Percentiles rank a stretch among this genome's conserved stretches.
Conservation (phyloP, 192 early-diverging fungal genomes). For the Coemansia sp. region DNA sequence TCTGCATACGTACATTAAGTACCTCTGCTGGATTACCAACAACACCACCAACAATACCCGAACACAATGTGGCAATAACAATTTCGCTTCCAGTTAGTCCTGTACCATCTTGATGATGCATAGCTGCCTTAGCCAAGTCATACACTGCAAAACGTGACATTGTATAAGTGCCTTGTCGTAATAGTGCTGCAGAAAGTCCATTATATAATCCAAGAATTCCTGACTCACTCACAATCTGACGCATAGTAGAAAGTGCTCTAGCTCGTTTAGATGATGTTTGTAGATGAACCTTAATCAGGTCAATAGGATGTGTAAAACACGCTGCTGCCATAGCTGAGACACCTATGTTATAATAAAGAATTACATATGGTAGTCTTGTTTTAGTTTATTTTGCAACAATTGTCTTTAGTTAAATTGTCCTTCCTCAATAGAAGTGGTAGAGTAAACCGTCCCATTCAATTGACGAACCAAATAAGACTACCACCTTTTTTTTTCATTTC, state of each 20-base stretch:
- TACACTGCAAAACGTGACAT: constrained; percentile 78
- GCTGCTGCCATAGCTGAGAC: constrained; percentile 52
- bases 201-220: constrained; percentile 79
- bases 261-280: constrained; percentile 67
- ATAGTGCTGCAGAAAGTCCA: constrained; percentile 70
- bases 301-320: constrained; percentile 77
- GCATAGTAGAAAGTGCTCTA: constrained; percentile 46
- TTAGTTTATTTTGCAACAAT: not conserved
- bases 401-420: not conserved
- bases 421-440: not conserved
- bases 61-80: constrained; percentile 24
- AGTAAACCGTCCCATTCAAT: not conserved
- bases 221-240: constrained; percentile 71
- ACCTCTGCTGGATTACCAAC: constrained; percentile 78
- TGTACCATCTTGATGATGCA: constrained; percentile 16
- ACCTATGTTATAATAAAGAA: constrained; percentile 19
- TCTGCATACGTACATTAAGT: constrained; percentile 82
- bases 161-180: constrained; percentile 77
- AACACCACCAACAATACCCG: constrained; percentile 59
- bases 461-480: not conserved
- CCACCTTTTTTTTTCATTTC: not conserved
- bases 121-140: constrained; percentile 51
- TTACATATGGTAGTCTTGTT: not conserved
- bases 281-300: constrained; percentile 86
- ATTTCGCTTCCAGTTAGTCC: constrained; percentile 14